Base-by-base conservation (phyloP, 768 basidiomycete species). In the Hypsizygus marmoreus region DNA sequence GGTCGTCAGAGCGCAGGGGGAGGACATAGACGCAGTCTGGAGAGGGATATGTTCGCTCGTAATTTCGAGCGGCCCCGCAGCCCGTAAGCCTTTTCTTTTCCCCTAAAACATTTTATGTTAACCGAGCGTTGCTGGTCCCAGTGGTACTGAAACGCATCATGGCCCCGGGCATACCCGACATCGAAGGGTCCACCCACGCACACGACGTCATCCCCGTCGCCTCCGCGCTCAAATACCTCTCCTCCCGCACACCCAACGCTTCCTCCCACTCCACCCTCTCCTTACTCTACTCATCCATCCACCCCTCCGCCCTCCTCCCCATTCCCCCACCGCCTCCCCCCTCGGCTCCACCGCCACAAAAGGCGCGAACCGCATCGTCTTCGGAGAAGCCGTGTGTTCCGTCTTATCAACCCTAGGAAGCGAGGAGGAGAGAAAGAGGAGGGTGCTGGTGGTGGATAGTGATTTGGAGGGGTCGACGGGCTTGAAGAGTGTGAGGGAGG, bases 391-490 rank as follows among this genome's bases (percentile, higher is more conserved):
- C 8, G 90, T 91, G 40, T 86, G 84, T 60, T 45, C 71, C 51
- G 90, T 92, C 1, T 76, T 94, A n/a, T n/a, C n/a, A n/a, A n/a
- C n/a, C n/a, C n/a, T n/a, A n/a, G n/a, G n/a, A n/a, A n/a, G n/a
- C 57, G 89, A 84, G 65, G 86, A 89, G 61, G 89, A 91, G 58
- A 85, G 84, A 1, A 78, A 79, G 8, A 75, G 75, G 65, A 90
- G 83, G 62, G 90, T 93, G 32, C 81, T 93, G 82, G 88, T 91
- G 47, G 91, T 94, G 50, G 91, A 93, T 59, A 88, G 86, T 58
- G 91, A 93, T 60, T 68, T 93, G 36, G 90, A 94, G 71, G 91
- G 91, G 25, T 93, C 91, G 0, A 94, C 91, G 22, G 91, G 91
- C 45, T 69, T 94, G 55, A 92, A 90, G 67, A 82, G 76, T 38